Evolutionary conservation across 352 stramenopile genomes (phyloP).

Genomic region (Globisporangium nunn): DNA sequence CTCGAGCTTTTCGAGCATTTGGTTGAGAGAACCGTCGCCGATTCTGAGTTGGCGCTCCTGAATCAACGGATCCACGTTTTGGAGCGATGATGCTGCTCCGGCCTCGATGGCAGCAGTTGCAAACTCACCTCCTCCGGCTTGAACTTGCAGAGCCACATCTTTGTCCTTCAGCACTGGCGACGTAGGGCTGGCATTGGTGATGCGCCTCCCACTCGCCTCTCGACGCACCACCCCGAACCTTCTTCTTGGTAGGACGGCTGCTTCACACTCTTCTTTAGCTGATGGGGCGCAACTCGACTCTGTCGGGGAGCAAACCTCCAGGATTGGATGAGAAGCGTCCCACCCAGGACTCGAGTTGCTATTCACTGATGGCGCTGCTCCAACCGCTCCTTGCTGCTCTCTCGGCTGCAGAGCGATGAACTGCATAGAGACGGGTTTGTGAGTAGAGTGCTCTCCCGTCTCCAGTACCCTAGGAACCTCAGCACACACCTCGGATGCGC

Average conservation of each 20-base stretch:
- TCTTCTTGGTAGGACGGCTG: not conserved
- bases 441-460: not conserved
- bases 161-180: not conserved
- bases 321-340: not conserved
- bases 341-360: not conserved
- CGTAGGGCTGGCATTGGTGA: not conserved
- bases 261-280: not conserved
- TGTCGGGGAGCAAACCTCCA: not conserved
- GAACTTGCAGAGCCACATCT: not conserved
- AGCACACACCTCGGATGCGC: conserved; percentile 32
- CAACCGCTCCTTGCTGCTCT: not conserved
- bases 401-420: not conserved
- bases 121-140: too few relatives aligned
- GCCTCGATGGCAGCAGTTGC: not conserved
- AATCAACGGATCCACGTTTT: not conserved
- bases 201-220: not conserved
- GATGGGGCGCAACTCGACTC: not conserved
- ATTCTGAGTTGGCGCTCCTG: conserved; percentile 2
- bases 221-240: conserved; percentile 2
- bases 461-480: not conserved
- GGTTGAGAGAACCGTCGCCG: conserved; percentile 14
- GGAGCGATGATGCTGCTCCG: not conserved
- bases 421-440: not conserved
- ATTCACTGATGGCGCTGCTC: not conserved
- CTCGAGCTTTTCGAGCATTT: conserved; percentile 32